Evolutionary conservation across 129 eudicot genomes (phyloP), one percentile per base, ranked within the genome.

Genomic region (Flaveria robusta): DNA sequence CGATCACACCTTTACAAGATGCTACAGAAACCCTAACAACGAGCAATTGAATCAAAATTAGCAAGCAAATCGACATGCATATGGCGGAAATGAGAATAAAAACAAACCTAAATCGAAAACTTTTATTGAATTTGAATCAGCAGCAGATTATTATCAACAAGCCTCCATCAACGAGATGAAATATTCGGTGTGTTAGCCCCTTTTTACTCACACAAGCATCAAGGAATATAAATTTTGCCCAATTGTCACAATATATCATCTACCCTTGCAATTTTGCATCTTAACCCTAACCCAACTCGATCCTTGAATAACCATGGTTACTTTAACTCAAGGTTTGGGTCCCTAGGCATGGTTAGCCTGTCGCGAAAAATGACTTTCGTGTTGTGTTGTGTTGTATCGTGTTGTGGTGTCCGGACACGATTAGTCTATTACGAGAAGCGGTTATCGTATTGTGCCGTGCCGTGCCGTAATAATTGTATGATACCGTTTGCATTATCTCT

Each of bases 31-130:
- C 69, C 81, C 78, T 81, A 81, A 43, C 20, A 72, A 72, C 27
- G 62, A 60, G 49, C 67, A 52, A 75, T 50, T 46, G 49, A 31
- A 59, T 29, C 1, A 59, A 75, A 68, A 20, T 15, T 50, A 68
- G 41, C 14, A 76, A 46, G 13, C 9, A 1, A 50, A 50, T 45
- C 29, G 23, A 59, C 70, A 68, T 62, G 43, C 72, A 69, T 22
- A 66, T 6, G 13, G 77, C 18, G 16, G 60, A 66, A 52, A 65
- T 29, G 24, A 73, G 74, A 55, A 20, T 70, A 34, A 70, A 5
- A 76, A 81, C 81, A 27, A 23, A 81, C 85, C 85, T 27, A 16
- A 77, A 39, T 26, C 47, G 65, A 47, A 81, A 56, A 60, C 47
- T 18, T 63, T 39, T 22, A 77, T 0, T 60, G 77, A 70, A n/a